Conservation (phyloP, 129 eudicot species). For the Flaveria brownii region DNA sequence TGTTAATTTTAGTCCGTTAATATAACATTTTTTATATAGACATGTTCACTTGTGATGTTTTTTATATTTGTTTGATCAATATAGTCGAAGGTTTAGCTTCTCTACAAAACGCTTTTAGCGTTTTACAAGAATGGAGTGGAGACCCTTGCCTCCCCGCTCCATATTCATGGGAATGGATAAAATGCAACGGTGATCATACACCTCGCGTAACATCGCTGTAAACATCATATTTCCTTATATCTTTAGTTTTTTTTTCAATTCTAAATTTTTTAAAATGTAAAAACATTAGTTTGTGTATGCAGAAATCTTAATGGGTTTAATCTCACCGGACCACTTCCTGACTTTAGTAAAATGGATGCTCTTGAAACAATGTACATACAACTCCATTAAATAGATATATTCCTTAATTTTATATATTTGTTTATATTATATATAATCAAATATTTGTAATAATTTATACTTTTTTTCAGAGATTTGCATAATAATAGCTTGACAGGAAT, state of each 20-base stretch:
- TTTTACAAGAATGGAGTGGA: constrained; percentile 49
- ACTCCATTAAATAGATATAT: background rate
- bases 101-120: constrained; percentile 38
- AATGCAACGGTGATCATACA: constrained; percentile 39
- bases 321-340: constrained; percentile 62
- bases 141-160: constrained; percentile 74
- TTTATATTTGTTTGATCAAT: background rate
- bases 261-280: background rate
- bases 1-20: background rate
- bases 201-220: constrained; percentile 68
- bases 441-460: background rate
- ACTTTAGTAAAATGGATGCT: constrained; percentile 67
- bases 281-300: background rate
- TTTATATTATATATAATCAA: background rate
- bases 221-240: background rate
- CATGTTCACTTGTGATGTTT: constrained; percentile 2
- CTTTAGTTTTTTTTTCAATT: background rate
- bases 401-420: background rate
- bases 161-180: constrained; percentile 73
- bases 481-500: constrained; percentile 57
- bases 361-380: constrained; percentile 56
- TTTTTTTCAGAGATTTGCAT: constrained; percentile 54
- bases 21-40: background rate
- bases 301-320: constrained; percentile 56
- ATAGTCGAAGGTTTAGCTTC: constrained; percentile 53